A percentile compares a stretch with the other conserved stretches of the same genome.
Conservation (phyloP, 2,329 filamentous ascomycete genomes). For the Clonostachys rhizophaga region DNA sequence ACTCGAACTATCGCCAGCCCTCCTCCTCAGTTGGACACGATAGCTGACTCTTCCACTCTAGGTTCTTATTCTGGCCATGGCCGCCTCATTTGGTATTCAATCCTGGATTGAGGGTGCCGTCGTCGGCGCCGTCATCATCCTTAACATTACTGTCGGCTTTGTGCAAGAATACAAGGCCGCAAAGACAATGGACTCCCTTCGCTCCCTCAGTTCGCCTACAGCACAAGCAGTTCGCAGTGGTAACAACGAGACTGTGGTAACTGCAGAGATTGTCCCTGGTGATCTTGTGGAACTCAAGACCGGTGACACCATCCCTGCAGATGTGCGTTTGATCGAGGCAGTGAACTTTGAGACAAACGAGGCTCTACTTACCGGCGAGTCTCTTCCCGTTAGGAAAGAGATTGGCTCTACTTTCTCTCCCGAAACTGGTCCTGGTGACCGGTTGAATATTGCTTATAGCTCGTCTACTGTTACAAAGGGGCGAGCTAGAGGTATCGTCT, state of each 20-base stretch:
- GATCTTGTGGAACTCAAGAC: constrained; percentile 50
- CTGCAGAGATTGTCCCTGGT: constrained; percentile 47
- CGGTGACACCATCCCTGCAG: constrained; percentile 58
- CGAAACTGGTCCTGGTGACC: constrained; percentile 47
- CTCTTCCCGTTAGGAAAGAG: constrained; percentile 53
- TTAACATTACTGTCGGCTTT: constrained; percentile 52
- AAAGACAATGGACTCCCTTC: constrained; percentile 43
- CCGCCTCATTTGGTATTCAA: constrained; percentile 49
- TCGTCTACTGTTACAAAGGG: constrained; percentile 60
- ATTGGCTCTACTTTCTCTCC: constrained; percentile 31
- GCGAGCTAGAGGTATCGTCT: constrained; percentile 53
- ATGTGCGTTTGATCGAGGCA: constrained; percentile 49
- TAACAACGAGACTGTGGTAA: constrained; percentile 26
- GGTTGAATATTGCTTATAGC: constrained; percentile 58
- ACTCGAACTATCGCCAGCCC: too few relatives aligned
- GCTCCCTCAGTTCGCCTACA: constrained; percentile 35
- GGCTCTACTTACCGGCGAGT: constrained; percentile 60
- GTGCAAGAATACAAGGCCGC: constrained; percentile 39
- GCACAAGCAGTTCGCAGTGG: constrained; percentile 36
- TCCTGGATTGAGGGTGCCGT: constrained; percentile 59
- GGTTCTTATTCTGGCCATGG: constrained; percentile 53
- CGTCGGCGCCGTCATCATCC: constrained; percentile 48
- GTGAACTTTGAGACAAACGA: constrained; percentile 68
- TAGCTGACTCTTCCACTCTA: constrained; percentile 7
- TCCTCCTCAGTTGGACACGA: too few relatives aligned